Evolutionary conservation across 2,329 filamentous ascomycete species (phyloP).

Genomic region (Colletotrichum orbiculare): DNA sequence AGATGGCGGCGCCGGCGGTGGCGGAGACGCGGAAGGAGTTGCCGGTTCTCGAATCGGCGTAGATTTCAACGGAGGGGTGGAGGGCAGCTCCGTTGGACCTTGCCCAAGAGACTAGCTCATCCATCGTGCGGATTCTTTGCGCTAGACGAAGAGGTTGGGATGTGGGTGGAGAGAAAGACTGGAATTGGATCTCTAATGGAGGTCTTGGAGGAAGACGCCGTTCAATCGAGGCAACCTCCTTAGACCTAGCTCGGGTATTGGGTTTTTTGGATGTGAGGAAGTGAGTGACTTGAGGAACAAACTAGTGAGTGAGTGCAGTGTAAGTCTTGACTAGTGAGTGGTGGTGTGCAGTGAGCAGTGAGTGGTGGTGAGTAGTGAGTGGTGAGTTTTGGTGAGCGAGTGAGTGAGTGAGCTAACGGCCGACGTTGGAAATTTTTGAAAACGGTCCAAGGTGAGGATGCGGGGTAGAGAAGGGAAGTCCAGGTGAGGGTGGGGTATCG

Average conservation of each 20-base stretch:
- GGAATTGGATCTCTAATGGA: too few relatives aligned
- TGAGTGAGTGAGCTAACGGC: neutral
- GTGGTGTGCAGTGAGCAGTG: neutral
- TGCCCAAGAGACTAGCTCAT: slow-evolving; percentile 61
- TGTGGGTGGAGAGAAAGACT: too few relatives aligned
- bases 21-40: slow-evolving; percentile 65
- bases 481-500: slow-evolving; percentile 23
- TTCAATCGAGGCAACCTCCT: too few relatives aligned
- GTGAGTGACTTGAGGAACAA: too few relatives aligned
- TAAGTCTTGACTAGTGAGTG: neutral
- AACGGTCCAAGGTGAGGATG: slow-evolving; percentile 1
- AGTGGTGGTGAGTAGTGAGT: neutral
- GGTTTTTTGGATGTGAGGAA: too few relatives aligned
- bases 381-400: neutral
- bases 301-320: too few relatives aligned
- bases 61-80: slow-evolving; percentile 64
- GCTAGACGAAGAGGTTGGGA: too few relatives aligned
- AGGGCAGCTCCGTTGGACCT: slow-evolving; percentile 57
- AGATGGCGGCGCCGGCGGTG: slow-evolving; percentile 42
- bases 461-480: slow-evolving; percentile 23
- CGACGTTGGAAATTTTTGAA: slow-evolving; percentile 12
- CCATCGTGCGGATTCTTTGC: slow-evolving; percentile 15
- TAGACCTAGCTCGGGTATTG: too few relatives aligned
- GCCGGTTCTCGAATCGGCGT: slow-evolving; percentile 60
- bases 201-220: too few relatives aligned